Evolutionary conservation across 805 yeast species (phyloP), one percentile per base, ranked within the genome.

Genomic region (Candida krabiensis): DNA sequence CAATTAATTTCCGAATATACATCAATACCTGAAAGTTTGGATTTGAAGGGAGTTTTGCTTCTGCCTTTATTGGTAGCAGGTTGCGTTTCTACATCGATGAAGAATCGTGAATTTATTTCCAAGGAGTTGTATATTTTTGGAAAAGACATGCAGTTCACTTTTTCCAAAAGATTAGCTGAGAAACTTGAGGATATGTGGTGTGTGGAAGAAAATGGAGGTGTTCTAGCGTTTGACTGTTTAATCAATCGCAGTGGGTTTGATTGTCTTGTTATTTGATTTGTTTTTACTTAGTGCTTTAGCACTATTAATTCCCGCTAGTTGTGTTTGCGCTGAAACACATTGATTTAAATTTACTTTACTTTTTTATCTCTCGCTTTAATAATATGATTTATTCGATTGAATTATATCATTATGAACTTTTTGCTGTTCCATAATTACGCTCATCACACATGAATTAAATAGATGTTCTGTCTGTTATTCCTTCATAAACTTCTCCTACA

Each of bases 401-500:
- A 21, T 21, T 7, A 8, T 21, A 8, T 21, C 9, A 21, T 21
- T 8, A 21, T 21, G 24, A 21, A 21, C 24, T 21, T 21, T 21
- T 21, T 21, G 11, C n/a, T n/a, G n/a, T n/a, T n/a, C n/a, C n/a
- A n/a, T n/a, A n/a, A n/a, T n/a, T n/a, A n/a, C n/a, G n/a, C n/a
- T n/a, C n/a, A n/a, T n/a, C n/a, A n/a, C 16, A 22, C 21, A 7
- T 28, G 37, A 19, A 27, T 40, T 43, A 61, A 14, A 57, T 51
- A 8, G 67, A 63, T 3, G 63, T 60, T 18, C 66, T 46, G 40
- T 61, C 66, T 18, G 53, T 44, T 15, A 63, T 50, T 1, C 67
- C 68, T 37, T 64, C 68, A 39, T 62, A 64, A 8, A 58, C 41
- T 36, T 63, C 66, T 5, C 69, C 69, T 2, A 64, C 44, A 14